A percentile compares a stretch with the other conserved stretches of the same genome.
Evolutionary conservation across 306 rosid species (phyloP).

Genomic region (Dalbergia cochinchinensis): DNA sequence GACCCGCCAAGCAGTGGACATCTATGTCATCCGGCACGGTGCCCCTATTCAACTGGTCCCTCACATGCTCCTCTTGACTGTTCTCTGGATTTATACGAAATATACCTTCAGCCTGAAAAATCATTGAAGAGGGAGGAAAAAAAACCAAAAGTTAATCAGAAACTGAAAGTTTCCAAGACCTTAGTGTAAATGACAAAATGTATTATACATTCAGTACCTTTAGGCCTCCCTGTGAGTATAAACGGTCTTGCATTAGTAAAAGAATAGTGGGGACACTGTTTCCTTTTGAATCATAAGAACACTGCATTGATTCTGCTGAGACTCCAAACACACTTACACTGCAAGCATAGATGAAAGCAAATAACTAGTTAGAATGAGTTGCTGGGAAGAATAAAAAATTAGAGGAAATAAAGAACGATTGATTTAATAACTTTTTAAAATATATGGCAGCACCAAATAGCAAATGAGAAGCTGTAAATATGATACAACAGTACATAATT

Average conservation of each 20-base stretch:
- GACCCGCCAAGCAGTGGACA: slow-evolving; percentile 89
- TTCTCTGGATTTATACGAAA: slow-evolving; percentile 95
- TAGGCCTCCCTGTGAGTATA: slow-evolving; percentile 85
- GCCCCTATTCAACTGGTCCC: slow-evolving; percentile 86
- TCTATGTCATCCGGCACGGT: slow-evolving; percentile 88
- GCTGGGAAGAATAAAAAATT: background rate
- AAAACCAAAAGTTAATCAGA: background rate
- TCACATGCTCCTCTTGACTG: slow-evolving; percentile 87
- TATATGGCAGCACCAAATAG: background rate
- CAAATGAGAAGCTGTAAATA: slow-evolving; percentile 1
- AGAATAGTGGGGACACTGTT: slow-evolving; percentile 93
- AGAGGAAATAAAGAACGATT: background rate
- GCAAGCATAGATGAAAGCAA: slow-evolving; percentile 40
- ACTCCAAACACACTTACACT: slow-evolving; percentile 95
- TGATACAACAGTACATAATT: slow-evolving; percentile 17
- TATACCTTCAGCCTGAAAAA: slow-evolving; percentile 89
- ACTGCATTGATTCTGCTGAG: slow-evolving; percentile 97
- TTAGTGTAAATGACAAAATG: background rate
- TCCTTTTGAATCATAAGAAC: slow-evolving; percentile 84
- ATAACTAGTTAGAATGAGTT: slow-evolving; percentile 37
- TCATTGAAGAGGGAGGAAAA: background rate
- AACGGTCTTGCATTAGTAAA: slow-evolving; percentile 92
- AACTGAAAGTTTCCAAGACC: background rate
- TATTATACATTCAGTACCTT: slow-evolving; percentile 56
- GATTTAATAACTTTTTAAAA: background rate